These are phyloP conservation scores for Beauveria rudraprayagi DNA, from an alignment of 2,329 filamentous ascomycete genomes.

Conservation along the genomic window DNA sequence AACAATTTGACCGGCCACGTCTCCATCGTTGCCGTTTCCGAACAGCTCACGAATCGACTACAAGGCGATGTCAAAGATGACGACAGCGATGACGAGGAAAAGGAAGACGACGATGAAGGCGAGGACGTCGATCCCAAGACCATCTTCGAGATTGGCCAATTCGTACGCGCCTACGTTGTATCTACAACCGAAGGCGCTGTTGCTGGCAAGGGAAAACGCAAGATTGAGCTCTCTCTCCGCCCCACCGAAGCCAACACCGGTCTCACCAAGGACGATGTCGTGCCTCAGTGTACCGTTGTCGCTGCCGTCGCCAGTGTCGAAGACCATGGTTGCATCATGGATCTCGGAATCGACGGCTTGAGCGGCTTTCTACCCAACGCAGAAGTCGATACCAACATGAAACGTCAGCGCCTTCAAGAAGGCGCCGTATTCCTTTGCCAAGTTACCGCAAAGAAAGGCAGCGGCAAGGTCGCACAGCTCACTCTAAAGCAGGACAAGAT, in stretches of 20 bases:
- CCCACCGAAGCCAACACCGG: slow-evolving; percentile 72
- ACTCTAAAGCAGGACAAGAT: slow-evolving; percentile 65
- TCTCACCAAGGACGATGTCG: slow-evolving; percentile 63
- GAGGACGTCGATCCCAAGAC: slow-evolving; percentile 63
- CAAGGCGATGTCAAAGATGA: slow-evolving; percentile 54
- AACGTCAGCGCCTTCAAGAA: slow-evolving; percentile 64
- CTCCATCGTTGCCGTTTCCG: slow-evolving; percentile 85
- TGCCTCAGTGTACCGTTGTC: slow-evolving; percentile 72
- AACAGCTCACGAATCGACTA: slow-evolving; percentile 66
- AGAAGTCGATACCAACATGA: slow-evolving; percentile 61
- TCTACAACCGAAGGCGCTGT: slow-evolving; percentile 64
- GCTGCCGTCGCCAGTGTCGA: slow-evolving; percentile 87
- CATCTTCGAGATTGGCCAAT: slow-evolving; percentile 79
- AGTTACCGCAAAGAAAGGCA: slow-evolving; percentile 64
- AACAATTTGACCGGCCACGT: slow-evolving; percentile 91
- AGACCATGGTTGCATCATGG: slow-evolving; percentile 92
- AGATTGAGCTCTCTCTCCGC: slow-evolving; percentile 79
- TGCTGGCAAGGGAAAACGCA: slow-evolving; percentile 60
- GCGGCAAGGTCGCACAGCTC: slow-evolving; percentile 76
- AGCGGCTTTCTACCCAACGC: slow-evolving; percentile 81
- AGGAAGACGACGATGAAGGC: slow-evolving; percentile 45
- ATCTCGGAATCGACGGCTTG: slow-evolving; percentile 66
- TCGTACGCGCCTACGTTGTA: slow-evolving; percentile 73
- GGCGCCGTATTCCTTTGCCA: slow-evolving; percentile 81
- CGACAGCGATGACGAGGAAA: slow-evolving; percentile 46